Conservation (phyloP, 2,329 filamentous ascomycete genomes). For the Nemania serpens region DNA sequence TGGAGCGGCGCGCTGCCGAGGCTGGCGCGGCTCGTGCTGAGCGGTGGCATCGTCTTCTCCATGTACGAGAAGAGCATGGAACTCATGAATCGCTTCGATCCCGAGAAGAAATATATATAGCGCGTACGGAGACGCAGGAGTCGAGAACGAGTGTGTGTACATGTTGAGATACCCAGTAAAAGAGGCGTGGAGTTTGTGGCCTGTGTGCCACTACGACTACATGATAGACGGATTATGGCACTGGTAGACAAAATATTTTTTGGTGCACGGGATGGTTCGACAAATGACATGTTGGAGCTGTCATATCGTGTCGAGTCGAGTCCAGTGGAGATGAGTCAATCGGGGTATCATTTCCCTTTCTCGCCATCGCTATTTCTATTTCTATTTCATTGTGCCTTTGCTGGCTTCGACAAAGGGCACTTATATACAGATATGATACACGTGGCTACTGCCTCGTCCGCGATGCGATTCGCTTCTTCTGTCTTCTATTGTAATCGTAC, state of each 20-base stretch:
- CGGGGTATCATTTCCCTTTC: slow-evolving; percentile 10
- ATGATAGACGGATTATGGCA: slow-evolving; percentile 6
- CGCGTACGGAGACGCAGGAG: slow-evolving; percentile 11
- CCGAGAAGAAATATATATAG: slow-evolving; percentile 80
- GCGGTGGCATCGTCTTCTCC: slow-evolving; percentile 96
- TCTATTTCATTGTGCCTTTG: background rate
- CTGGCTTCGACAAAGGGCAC: background rate
- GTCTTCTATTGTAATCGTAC: slow-evolving; percentile 57
- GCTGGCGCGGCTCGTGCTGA: slow-evolving; percentile 82
- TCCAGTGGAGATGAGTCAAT: background rate
- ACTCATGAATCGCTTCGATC: slow-evolving; percentile 77
- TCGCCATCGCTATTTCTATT: background rate
- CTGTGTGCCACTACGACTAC: slow-evolving; percentile 8
- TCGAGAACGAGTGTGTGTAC: background rate
- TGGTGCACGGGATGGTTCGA: background rate
- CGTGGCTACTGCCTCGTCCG: background rate
- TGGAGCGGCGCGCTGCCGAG: slow-evolving; percentile 93
- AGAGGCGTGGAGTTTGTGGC: slow-evolving; percentile 6
- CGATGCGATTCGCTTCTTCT: slow-evolving; percentile 11
- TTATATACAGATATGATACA: slow-evolving; percentile 21
- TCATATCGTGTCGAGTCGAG: too few relatives aligned
- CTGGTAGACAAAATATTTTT: slow-evolving; percentile 2
- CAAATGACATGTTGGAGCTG: background rate
- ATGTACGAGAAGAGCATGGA: slow-evolving; percentile 99
- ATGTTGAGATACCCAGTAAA: slow-evolving; percentile 33